Evolutionary conservation across 148 eudicot species (phyloP), one percentile per base, ranked within the genome.

Genomic region (Vaccinium macrocarpon): DNA sequence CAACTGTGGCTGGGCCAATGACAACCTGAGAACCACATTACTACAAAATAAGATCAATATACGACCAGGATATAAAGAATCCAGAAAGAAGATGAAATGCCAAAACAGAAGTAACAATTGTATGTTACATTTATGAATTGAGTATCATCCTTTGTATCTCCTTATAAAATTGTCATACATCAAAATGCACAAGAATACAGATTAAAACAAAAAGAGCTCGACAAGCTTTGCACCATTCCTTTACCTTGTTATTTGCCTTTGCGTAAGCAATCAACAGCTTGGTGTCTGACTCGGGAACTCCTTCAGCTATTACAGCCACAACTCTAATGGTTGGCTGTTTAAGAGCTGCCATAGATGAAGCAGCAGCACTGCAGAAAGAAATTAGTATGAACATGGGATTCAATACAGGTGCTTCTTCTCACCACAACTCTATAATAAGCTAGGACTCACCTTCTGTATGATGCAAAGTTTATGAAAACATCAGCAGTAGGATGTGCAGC

Each of bases 401-500:
- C 29, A 77, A 51, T 16, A 50, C 71, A 82, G 56, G 23, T n/a
- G 70, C 49, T 46, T 19, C 23, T 56, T 2, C 49, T 18, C 11
- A 12, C 68, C n/a, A 61, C 51, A 82, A 21, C 48, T 7, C 14
- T n/a, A 48, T 29, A 73, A 61, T 18, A 80, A 52, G 25, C 7
- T n/a, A 78, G 27, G 32, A 79, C 88, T 71, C 80, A 97, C 99
- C 99, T 97, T 91, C 99, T 95, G 73, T 64, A 97, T 64, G 99
- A 97, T 88, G 99, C 99, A 83, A 97, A 97, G 88, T 97, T 97
- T 79, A 97, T 97, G 64, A 97, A 97, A 78, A 97, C 99, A 92
- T 97, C 98, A 86, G 99, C 98, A 13, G 98, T 97, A 49, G 98
- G 97, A 82, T 97, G 99, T 55, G 96, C 93, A 77, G 99, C 94